Evolutionary conservation across 768 basidiomycete genomes (phyloP), one percentile per base, ranked within the genome.

Genomic region (Asterophora lycoperdoides): DNA sequence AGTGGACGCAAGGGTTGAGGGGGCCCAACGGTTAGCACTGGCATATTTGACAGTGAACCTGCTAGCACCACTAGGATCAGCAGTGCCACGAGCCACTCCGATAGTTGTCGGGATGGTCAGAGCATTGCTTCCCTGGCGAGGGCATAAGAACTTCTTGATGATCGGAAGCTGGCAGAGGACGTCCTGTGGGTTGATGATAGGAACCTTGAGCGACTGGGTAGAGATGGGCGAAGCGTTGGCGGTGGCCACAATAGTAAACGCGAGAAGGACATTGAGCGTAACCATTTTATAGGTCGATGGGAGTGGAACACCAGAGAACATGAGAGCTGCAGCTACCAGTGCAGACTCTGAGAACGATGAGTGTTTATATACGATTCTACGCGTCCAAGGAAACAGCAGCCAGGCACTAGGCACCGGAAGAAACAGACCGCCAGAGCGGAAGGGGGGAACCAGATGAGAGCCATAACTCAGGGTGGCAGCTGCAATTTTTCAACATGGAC

Each of bases 11-110:
- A 81, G 56, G 2, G 71, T 65, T 1, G 87, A 83, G 5, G 75
- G 68, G 37, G 69, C 64, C 83, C 84, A 90, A 48, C 87, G 74
- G 11, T 68, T 52, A 5, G 83, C 82, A 48, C 69, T 70, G 7
- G 80, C 87, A 61, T 90, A 90, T 57, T 74, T 81, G 49, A 84
- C 85, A 28, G 78, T 61, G 60, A 82, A 89, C 35, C 85, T 72
- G 43, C 68, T 64, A 20, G 74, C 79, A 26, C 77, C 79, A 39
- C 71, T 60, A 14, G 67, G 64, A 52, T 79, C 78, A 3, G 66
- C 34, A 4, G 72, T 69, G 26, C 86, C 86, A 14, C 63, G 60
- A 8, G 86, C 86, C 15, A 65, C 63, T 14, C 86, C 86, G 19
- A 86, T 49, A 14, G 74, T 68, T 1, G 86, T 87, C 14, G 52